Evolutionary conservation across 306 rosid genomes (phyloP).

Genomic region (Acacia confusa): DNA sequence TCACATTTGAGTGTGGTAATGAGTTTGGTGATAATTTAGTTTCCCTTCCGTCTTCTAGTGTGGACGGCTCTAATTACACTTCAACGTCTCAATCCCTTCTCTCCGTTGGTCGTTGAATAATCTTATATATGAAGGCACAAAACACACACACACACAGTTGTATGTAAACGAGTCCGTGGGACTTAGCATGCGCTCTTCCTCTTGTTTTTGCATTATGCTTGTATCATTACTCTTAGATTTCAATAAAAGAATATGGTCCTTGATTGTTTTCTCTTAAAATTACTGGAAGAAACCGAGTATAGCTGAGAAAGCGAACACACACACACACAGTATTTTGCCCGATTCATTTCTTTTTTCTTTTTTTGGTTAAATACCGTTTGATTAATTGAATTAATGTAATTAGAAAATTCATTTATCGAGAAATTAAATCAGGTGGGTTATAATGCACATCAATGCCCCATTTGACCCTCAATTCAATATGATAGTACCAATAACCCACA

Average conservation of each 20-base stretch:
- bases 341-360: no score
- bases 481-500: constrained; percentile 39
- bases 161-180: no score
- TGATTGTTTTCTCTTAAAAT: no score
- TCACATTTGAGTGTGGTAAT: background rate
- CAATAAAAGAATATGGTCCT: no score
- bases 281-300: no score
- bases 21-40: background rate
- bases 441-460: constrained; percentile 23
- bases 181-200: no score
- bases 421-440: background rate
- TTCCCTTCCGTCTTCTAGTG: background rate
- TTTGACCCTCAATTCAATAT: constrained; percentile 15
- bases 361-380: background rate
- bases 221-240: no score
- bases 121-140: no score
- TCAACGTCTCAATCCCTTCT: background rate
- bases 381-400: background rate
- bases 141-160: no score
- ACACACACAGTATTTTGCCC: no score
- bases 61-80: background rate
- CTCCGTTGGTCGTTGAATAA: background rate
- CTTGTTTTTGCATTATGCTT: no score
- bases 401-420: background rate
- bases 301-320: no score